Base-by-base conservation (phyloP, 108 stramenopile genomes). In the Fragilariopsis cylindrus region DNA sequence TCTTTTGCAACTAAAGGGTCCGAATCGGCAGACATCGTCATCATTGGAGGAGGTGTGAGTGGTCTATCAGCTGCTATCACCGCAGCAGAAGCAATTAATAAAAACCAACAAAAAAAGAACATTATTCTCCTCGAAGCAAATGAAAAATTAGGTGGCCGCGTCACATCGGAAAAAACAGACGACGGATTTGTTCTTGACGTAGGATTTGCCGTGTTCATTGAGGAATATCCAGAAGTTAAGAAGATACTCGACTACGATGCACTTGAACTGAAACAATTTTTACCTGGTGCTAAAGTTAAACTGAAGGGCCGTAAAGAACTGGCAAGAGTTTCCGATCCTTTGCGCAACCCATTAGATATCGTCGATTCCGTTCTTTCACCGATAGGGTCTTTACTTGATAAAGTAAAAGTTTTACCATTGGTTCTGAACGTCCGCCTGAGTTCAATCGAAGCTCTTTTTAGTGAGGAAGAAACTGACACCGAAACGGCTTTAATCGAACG, bases 141-240 rank as follows among this genome's bases (percentile, higher is more conserved):
- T n/a, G 49, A 70, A 11, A 71, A 79, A 7, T 42, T 90, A n/a
- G 95, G 95, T 7, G 95, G 95, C 2, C 80, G 95, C 12, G 92
- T 96, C 7, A 73, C 72, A 50, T 92, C 88, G 15, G 92, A 92
- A 50, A 49, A 49, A 5, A 90, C 88, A 0, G 57, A 69, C 44
- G 90, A 92, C 71, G 95, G 95, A 15, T 96, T 82, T 75, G 76
- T 78, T 13, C 83, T 96, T 45, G 95, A 93, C 79, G 78, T 84
- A 54, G 92, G 95, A 70, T 96, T 93, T 77, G 95, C 95, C 42
- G 95, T 96, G 5, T 93, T 96, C 72, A 89, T 96, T 63, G 90
- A 93, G 63, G 81, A 91, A 69, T 96, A 96, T 76, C 95, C 95
- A 18, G 15, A 55, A 16, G 82, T 87, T 21, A 79, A 88, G 78